phyloP scores from a whole-genome alignment of 495 filamentous ascomycete genomes.

The Poronia punctata region DNA sequence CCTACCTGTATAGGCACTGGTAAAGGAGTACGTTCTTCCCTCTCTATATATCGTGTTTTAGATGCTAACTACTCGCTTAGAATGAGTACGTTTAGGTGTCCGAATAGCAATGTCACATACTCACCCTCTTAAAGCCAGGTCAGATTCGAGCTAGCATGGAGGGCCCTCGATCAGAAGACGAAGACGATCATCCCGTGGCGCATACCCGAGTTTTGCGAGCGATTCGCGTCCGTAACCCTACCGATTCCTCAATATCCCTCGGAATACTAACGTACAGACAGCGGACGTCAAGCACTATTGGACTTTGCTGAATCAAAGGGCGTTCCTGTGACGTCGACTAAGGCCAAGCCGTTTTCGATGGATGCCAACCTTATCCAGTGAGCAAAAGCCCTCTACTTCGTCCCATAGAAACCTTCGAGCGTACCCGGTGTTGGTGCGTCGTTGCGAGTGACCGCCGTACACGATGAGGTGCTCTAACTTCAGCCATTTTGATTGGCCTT shows the following conservation, averaged over 20 bases:
- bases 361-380: slow-evolving; percentile 55
- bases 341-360: slow-evolving; percentile 69
- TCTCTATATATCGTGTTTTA: neutral
- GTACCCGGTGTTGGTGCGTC: neutral
- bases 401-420: neutral
- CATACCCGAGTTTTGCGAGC: slow-evolving; percentile 65
- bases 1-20: slow-evolving; percentile 41
- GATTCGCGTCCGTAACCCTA: slow-evolving; percentile 42
- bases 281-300: slow-evolving; percentile 67
- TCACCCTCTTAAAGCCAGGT: slow-evolving; percentile 48
- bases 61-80: neutral
- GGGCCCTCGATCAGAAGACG: slow-evolving; percentile 56
- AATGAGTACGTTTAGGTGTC: slow-evolving; percentile 11
- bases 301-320: slow-evolving; percentile 61
- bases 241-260: neutral
- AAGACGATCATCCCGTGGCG: slow-evolving; percentile 78
- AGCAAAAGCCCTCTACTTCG: neutral
- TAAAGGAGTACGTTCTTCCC: slow-evolving; percentile 44
- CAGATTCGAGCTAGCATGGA: slow-evolving; percentile 69
- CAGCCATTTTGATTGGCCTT: neutral
- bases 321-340: slow-evolving; percentile 71
- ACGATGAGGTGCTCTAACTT: neutral
- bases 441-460: neutral
- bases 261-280: slow-evolving; percentile 2
- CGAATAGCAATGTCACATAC: slow-evolving; percentile 27